Conservation (phyloP, 768 basidiomycete genomes). For the Daedaleopsis sinensis region DNA sequence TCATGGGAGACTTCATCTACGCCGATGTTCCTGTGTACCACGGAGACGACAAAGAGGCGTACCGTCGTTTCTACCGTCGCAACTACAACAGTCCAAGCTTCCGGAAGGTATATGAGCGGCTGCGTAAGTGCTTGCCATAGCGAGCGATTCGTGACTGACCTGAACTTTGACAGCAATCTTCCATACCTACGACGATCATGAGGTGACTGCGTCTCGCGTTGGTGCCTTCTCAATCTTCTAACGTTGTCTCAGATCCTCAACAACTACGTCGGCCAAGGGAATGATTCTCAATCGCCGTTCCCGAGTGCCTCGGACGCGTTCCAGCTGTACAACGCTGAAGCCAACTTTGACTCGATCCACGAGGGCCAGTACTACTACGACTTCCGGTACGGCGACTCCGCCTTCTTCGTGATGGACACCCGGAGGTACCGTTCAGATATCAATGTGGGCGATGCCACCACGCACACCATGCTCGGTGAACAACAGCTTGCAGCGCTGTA, state of each 20-base stretch:
- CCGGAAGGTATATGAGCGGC: conserved; percentile 64
- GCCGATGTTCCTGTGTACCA: conserved; percentile 69
- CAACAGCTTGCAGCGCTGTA: conserved; percentile 61
- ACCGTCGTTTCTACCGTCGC: conserved; percentile 66
- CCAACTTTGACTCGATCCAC: conserved; percentile 57
- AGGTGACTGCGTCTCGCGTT: conserved; percentile 35
- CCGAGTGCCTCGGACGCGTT: conserved; percentile 57
- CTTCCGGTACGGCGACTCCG: conserved; percentile 66
- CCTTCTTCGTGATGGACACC: conserved; percentile 82
- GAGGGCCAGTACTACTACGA: conserved; percentile 56
- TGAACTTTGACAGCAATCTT: conserved; percentile 53
- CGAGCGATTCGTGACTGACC: not conserved
- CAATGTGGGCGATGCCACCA: conserved; percentile 39
- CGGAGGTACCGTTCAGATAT: conserved; percentile 56
- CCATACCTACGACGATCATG: conserved; percentile 76
- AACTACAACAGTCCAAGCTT: conserved; percentile 68
- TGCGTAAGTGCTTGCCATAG: conserved; percentile 53
- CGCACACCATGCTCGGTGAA: conserved; percentile 70
- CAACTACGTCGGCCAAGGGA: conserved; percentile 62
- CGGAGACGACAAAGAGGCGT: conserved; percentile 60
- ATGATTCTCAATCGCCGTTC: conserved; percentile 57
- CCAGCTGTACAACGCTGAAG: conserved; percentile 61
- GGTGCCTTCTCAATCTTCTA: conserved; percentile 3
- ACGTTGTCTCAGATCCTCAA: conserved; percentile 53
- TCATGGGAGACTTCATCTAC: conserved; percentile 79